A percentile compares a stretch with the other conserved stretches of the same genome.
These are phyloP conservation scores for Chrysopogon serrulatus DNA, from an alignment of 176 grass and related monocot species.

Conservation along the genomic window DNA sequence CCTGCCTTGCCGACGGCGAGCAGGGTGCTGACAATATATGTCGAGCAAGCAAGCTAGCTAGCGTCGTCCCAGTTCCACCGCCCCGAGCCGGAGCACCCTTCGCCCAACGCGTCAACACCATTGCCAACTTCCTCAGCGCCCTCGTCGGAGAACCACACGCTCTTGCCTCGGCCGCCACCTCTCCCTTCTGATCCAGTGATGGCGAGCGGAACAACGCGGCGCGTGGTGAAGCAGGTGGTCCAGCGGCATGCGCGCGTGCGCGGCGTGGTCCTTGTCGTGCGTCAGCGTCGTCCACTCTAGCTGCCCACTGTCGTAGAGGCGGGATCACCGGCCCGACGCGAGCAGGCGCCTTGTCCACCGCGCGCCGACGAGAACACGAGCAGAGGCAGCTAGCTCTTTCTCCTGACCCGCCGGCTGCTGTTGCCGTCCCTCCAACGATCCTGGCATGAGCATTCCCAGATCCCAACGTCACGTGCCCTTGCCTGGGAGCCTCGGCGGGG, in stretches of 20 bases:
- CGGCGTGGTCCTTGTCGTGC: constrained; percentile 7
- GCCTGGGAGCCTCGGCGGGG: no score
- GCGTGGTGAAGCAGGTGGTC: neutral
- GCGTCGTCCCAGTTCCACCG: constrained; percentile 3
- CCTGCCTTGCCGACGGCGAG: no score
- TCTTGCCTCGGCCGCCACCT: neutral
- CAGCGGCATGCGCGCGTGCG: neutral
- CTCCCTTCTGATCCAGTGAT: no score
- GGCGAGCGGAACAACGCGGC: neutral
- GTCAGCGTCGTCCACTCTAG: constrained; percentile 24
- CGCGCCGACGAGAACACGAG: constrained; percentile 19
- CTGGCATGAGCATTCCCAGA: no score
- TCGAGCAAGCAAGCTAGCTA: neutral
- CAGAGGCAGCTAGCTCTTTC: neutral
- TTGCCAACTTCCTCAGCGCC: neutral
- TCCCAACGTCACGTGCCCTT: no score
- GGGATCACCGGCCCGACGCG: neutral
- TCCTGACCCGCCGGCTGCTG: no score
- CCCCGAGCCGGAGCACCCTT: neutral
- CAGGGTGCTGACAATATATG: no score
- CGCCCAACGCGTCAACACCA: no score
- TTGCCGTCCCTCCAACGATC: no score
- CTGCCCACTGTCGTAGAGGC: neutral
- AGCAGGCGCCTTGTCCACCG: neutral
- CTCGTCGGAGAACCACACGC: constrained; percentile 1